Evolutionary conservation across 345 rosid species (phyloP), one percentile per base, ranked within the genome.

Genomic region (Citrus inodora): DNA sequence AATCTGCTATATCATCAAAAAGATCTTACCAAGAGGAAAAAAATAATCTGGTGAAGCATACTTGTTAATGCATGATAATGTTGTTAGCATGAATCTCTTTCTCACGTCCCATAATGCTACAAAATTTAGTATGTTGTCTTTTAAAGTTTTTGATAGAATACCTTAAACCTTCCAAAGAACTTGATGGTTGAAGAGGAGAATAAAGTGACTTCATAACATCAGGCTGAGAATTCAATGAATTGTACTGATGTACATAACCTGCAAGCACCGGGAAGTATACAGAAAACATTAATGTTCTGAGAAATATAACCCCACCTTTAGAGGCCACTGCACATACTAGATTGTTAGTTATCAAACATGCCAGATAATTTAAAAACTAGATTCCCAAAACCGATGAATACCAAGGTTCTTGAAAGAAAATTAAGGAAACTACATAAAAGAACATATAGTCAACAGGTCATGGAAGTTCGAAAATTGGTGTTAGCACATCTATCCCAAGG

Each of bases 121-220:
- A 67, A 59, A 73, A 51, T 16, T 37, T 11, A 38, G 22, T 38
- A 8, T 37, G 32, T 14, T 74, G 60, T 46, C 30, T 38, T 61
- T 33, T 51, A 63, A 33, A 46, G 24, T 32, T 67, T 51, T 8
- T 40, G 56, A 28, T 28, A 38, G 61, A 58, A 63, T 87, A 92
- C 98, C 98, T 93, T 86, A 95, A 83, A 75, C 92, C 91, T 86
- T 95, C 98, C 87, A 95, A 88, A 71, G 98, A 83, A 84, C 98
- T 95, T 80, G 95, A 90, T 65, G 89, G 93, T 81, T 95, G 98
- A 82, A 95, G 98, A 76, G 98, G 98, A 78, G 98, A 95, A 86
- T 93, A 95, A 28, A 95, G 80, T 40, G 98, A 90, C 82, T 93
- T 95, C 88, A 95, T 86, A 75, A 95, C 93, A 83, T 95, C 98